phyloP scores from a whole-genome alignment of 2,329 filamentous ascomycete genomes.

The Pezicula neosporulosa region DNA sequence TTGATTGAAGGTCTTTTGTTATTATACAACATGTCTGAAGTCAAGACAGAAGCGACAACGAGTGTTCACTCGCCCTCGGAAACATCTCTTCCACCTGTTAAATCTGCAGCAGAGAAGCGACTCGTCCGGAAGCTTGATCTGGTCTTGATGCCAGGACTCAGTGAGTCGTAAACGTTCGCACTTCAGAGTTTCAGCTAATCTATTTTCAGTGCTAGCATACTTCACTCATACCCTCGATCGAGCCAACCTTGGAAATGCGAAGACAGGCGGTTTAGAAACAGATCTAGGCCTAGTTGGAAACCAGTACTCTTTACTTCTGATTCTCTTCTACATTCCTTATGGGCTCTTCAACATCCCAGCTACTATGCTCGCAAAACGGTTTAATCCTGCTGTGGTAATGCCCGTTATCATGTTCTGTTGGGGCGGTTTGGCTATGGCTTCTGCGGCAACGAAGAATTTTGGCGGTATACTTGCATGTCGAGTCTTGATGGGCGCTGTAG shows the following conservation, averaged over 20 bases:
- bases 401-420: constrained; percentile 24
- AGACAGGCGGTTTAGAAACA: constrained; percentile 41
- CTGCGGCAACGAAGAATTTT: constrained; percentile 17
- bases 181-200: no score
- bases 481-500: constrained; percentile 22
- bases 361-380: constrained; percentile 21
- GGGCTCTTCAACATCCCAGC: constrained; percentile 54
- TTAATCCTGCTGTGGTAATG: constrained; percentile 24
- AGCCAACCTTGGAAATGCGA: constrained; percentile 48
- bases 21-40: not conserved
- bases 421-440: constrained; percentile 21
- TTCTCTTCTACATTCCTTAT: constrained; percentile 71
- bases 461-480: constrained; percentile 19
- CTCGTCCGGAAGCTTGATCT: not conserved
- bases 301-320: constrained; percentile 64
- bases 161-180: not conserved
- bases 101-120: not conserved
- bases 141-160: not conserved
- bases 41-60: not conserved
- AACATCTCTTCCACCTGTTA: not conserved
- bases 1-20: not conserved
- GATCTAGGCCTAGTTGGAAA: constrained; percentile 53
- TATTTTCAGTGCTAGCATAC: constrained; percentile 26
- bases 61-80: not conserved
- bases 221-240: constrained; percentile 46